A percentile compares a stretch with the other conserved stretches of the same genome.
phyloP scores from a whole-genome alignment of 352 stramenopile species.

The Chrysophaeum taylorii region DNA sequence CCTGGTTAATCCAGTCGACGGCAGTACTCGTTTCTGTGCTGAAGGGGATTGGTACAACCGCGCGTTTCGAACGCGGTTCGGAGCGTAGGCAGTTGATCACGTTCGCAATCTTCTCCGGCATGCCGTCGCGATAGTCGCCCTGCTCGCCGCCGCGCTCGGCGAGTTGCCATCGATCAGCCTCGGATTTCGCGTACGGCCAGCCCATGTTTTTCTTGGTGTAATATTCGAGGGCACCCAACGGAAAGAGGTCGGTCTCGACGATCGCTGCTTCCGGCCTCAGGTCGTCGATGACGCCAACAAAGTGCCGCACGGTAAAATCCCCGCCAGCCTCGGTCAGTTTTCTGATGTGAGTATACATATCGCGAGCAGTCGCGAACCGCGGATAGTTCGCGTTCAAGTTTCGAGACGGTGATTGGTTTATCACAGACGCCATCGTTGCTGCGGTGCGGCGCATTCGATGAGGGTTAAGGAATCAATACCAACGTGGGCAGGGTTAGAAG shows the following conservation, averaged over 20 bases:
- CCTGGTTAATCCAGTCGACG: slow-evolving; percentile 37
- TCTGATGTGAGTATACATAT: slow-evolving; percentile 10
- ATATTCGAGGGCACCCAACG: slow-evolving; percentile 35
- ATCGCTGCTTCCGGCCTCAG: slow-evolving; percentile 26
- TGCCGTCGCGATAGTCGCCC: slow-evolving; percentile 42
- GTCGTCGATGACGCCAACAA: slow-evolving; percentile 40
- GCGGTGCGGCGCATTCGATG: no score
- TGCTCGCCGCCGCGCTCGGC: slow-evolving; percentile 35
- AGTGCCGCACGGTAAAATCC: slow-evolving; percentile 40
- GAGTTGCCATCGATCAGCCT: slow-evolving; percentile 30
- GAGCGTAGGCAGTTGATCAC: slow-evolving; percentile 38
- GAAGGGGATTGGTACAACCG: slow-evolving; percentile 39
- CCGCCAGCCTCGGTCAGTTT: slow-evolving; percentile 33
- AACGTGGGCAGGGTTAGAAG: no score
- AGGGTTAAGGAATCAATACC: no score
- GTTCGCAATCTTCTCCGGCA: slow-evolving; percentile 37
- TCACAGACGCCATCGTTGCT: no score
- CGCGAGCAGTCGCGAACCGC: neutral
- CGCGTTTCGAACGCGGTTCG: slow-evolving; percentile 35
- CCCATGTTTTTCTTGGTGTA: slow-evolving; percentile 44
- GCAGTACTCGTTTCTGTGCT: slow-evolving; percentile 18
- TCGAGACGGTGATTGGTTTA: no score
- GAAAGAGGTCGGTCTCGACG: slow-evolving; percentile 43
- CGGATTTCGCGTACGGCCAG: slow-evolving; percentile 26
- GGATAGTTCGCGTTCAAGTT: no score